phyloP scores from a whole-genome alignment of 805 yeast genomes.

The Metschnikowia anglica region DNA sequence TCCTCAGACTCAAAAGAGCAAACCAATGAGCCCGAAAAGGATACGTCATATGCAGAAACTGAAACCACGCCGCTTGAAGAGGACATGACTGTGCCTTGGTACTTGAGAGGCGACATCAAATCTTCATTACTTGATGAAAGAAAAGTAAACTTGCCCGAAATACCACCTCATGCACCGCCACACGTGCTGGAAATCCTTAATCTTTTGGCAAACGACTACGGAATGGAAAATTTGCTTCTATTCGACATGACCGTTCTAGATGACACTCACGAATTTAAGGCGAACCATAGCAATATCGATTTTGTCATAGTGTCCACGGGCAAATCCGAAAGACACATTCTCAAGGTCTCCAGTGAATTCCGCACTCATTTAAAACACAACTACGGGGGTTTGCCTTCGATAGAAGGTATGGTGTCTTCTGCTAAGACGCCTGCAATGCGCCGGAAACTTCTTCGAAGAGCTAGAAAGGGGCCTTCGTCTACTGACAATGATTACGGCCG shows the following conservation, averaged over 20 bases:
- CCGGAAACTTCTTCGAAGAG: constrained; percentile 47
- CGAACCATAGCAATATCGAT: constrained; percentile 29
- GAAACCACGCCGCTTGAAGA: neutral
- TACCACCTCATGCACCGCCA: constrained; percentile 62
- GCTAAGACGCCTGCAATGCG: constrained; percentile 44
- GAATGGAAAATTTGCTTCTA: constrained; percentile 59
- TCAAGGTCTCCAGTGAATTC: constrained; percentile 64
- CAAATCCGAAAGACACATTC: constrained; percentile 71
- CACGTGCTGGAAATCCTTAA: constrained; percentile 46
- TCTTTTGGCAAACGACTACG: constrained; percentile 57
- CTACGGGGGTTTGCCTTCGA: constrained; percentile 40
- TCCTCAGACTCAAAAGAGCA: neutral
- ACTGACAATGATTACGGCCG: constrained; percentile 57
- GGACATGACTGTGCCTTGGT: constrained; percentile 52
- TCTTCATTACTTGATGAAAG: constrained; percentile 28
- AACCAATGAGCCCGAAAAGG: neutral
- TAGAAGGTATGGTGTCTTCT: constrained; percentile 72
- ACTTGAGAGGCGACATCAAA: constrained; percentile 47
- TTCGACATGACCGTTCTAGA: constrained; percentile 58
- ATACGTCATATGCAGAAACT: neutral
- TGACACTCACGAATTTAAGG: constrained; percentile 30
- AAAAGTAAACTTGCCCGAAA: constrained; percentile 44
- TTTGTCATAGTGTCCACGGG: constrained; percentile 67
- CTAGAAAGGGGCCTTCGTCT: constrained; percentile 52
- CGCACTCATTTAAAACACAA: constrained; percentile 55